Evolutionary conservation across 768 basidiomycete species (phyloP), one percentile per base, ranked within the genome.

Genomic region (Psilocybe sp.): DNA sequence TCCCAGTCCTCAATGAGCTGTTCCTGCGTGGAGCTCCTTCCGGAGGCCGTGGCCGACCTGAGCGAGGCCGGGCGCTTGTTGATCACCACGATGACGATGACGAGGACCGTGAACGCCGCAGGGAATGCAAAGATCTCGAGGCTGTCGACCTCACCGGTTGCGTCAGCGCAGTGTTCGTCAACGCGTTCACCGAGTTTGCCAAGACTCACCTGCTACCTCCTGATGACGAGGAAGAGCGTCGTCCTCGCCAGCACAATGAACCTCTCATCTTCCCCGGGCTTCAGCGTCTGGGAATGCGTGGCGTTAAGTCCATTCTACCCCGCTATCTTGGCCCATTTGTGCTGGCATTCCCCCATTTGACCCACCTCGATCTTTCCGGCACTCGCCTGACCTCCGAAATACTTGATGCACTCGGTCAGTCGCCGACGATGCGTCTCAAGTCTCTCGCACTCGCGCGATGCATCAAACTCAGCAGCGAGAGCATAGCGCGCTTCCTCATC

Each of bases 131-230:
- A 57, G 85, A 90, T 47, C 72, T 99, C 3, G 85, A 92, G 64
- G 94, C 95, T 3, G 75, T 96, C 44, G 96, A 99, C 64, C 70
- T 98, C 46, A 98, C 95, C 5, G 96, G 95, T 58, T 98, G 96
- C 62, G 89, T 98, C 68, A 93, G 90, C 61, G 81, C 82, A 16
- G 88, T 93, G 1, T 98, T 97, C 63, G 88, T 89, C 50, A 82
- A 86, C 54, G 91, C 89, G 1, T 79, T 98, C 55, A 78, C 81
- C 19, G 89, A 92, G 47, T 91, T 98, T 60, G 91, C 90, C 54
- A 77, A 76, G 44, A 77, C 76, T 34, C 81, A 90, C 65, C 68
- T 90, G 14, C 66, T 77, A 36, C 68, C 75, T 16, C 65, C 63
- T 33, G 73, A 74, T 28, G 53, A 40, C 9, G 46, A 39, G n/a